Evolutionary conservation across 352 stramenopile species (phyloP), one percentile per base, ranked within the genome.

Genomic region (Phytophthora crassamura): DNA sequence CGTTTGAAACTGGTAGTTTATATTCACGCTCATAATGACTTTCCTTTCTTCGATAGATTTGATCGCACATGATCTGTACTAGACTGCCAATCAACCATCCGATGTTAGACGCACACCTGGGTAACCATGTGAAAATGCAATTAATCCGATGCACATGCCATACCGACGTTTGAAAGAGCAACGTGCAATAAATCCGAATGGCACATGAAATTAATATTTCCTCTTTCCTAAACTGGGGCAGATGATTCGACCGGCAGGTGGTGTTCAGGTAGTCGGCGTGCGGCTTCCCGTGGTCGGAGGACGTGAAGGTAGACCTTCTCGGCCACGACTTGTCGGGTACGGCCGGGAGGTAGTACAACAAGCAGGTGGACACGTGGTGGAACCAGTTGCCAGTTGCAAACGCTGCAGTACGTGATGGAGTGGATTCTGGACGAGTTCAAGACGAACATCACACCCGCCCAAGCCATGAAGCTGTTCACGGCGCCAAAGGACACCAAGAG

Each of bases 381-480:
- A n/a, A n/a, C n/a, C n/a, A n/a, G n/a, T n/a, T 16, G 7, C 5
- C 50, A 59, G 28, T 14, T 40, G 38, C 14, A 36, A 7, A 59
- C 18, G 9, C 38, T 59, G 28, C 32, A n/a, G 14, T 38, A 41
- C 25, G 38, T 59, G 5, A 59, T 59, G 52, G 52, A 51, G n/a
- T n/a, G 39, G 15, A 41, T 59, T 39, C 20, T 51, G 2, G n/a
- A 35, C 4, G 43, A 25, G 8, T 59, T 51, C 16, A 59, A 35
- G 40, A 59, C 52, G 25, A 51, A n/a, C 28, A 43, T 59, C 41
- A 59, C n/a, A n/a, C n/a, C n/a, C n/a, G n/a, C n/a, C n/a, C n/a
- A n/a, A n/a, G n/a, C n/a, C n/a, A n/a, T n/a, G n/a, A n/a, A n/a
- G n/a, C n/a, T n/a, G n/a, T n/a, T n/a, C n/a, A n/a, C n/a, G n/a